Conservation (phyloP, 75 land plant genomes). For the Cryptomeria japonica region DNA sequence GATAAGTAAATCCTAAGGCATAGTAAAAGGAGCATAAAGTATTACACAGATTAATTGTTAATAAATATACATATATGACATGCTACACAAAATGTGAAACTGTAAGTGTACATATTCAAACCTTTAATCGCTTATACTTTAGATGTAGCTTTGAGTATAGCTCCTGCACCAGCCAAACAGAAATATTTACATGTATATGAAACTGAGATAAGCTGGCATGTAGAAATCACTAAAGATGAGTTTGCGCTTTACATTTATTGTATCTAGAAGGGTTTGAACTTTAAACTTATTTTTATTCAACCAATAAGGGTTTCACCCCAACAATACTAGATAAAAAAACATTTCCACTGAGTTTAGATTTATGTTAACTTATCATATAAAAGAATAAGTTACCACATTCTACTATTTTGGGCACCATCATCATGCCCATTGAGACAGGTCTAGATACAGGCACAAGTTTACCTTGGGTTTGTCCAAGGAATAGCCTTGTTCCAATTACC, state of each 20-base stretch:
- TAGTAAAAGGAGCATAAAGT: neutral
- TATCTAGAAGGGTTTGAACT: no score
- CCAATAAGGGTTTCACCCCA: no score
- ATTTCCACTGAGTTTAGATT: no score
- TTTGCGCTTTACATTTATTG: neutral
- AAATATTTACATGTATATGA: neutral
- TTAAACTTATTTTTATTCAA: no score
- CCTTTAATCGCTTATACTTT: constrained; percentile 32
- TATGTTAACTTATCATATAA: no score
- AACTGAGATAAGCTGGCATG: neutral
- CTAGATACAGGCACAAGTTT: no score
- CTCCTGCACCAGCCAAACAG: constrained; percentile 25
- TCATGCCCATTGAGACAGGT: no score
- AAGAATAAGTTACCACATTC: no score
- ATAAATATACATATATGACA: neutral
- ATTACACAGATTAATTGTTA: neutral
- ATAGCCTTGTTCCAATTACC: no score
- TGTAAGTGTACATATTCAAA: neutral
- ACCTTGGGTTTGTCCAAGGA: no score
- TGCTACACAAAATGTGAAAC: neutral
- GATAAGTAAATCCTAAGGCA: neutral
- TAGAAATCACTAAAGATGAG: neutral
- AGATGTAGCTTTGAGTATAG: constrained; percentile 24
- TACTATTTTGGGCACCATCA: no score
- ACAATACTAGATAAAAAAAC: no score